Base-by-base conservation (phyloP, 2,329 filamentous ascomycete species). In the Endothia cerciana region DNA sequence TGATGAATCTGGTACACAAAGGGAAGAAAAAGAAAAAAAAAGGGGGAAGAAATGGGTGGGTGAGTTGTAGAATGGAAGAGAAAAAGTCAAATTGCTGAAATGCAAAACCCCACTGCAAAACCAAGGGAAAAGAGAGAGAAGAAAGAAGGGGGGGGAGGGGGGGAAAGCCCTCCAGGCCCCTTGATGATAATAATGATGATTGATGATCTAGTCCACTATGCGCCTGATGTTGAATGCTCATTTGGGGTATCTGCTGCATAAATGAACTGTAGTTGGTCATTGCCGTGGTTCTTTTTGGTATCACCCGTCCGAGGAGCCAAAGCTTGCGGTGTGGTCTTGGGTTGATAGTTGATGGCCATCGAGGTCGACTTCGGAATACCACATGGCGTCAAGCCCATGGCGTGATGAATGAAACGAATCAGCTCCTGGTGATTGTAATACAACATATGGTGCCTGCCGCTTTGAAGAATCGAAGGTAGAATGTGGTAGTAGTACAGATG, bases 181-280 rank as follows among this genome's bases (percentile, higher is more conserved):
- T 19, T 60, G 60, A 62, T 63, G 60, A 60, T 63, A 36, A 57
- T 38, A 19, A 43, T 36, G 47, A 33, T 38, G 19, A 41, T 36
- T 55, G 30, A 36, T 45, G 51, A 59, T 59, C 36, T 45, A 57
- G 61, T 58, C 51, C 61, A 63, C 19, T 22, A 53, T 64, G 55
- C 62, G 62, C 62, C 62, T 58, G 41, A 38, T 64, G 43, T 43
- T 19, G 36, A 55, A 64, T 64, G 62, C 53, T 51, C 47, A 28
- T 33, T 61, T 53, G 60, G 60, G 62, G 63, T 67, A 67, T 67
- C 63, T 59, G 65, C 51, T 67, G 65, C 65, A 60, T 64, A 55
- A 64, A 65, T 62, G 59, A 57, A 61, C 63, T 51, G 33, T 65
- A 43, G 47, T 55, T 45, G 63, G 53, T 56, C n/a, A 41, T 49